Conservation (phyloP, 352 stramenopile genomes). For the Albugo laibachii region DNA sequence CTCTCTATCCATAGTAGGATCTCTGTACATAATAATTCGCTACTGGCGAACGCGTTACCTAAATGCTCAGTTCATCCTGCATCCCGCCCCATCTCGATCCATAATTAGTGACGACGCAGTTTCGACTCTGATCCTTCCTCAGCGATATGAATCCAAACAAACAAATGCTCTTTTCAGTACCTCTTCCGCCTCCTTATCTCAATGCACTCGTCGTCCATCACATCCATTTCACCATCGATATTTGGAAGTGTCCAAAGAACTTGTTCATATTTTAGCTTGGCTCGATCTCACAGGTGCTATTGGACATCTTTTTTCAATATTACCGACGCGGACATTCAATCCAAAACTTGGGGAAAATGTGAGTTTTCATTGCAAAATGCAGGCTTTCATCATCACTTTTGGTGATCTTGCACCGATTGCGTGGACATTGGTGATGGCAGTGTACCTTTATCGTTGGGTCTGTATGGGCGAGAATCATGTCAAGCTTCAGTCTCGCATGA, state of each 20-base stretch:
- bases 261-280: slow-evolving; percentile 72
- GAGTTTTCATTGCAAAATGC: slow-evolving; percentile 38
- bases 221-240: slow-evolving; percentile 16
- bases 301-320: slow-evolving; percentile 40
- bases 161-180: background rate
- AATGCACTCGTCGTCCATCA: slow-evolving; percentile 8
- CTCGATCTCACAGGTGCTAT: slow-evolving; percentile 51
- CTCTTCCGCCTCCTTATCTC: slow-evolving; percentile 12
- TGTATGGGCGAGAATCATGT: slow-evolving; percentile 66
- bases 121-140: too few relatives aligned
- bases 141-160: background rate
- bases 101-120: too few relatives aligned
- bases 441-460: slow-evolving; percentile 68
- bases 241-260: slow-evolving; percentile 66
- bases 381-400: slow-evolving; percentile 67
- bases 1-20: slow-evolving; percentile 53
- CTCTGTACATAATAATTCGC: slow-evolving; percentile 63
- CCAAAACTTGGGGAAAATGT: slow-evolving; percentile 27
- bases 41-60: slow-evolving; percentile 23
- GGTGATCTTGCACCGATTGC: slow-evolving; percentile 47
- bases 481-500: slow-evolving; percentile 67
- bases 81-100: too few relatives aligned
- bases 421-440: slow-evolving; percentile 74
- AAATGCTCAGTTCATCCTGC: too few relatives aligned
- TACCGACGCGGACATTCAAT: slow-evolving; percentile 47